A percentile compares a stretch with the other conserved stretches of the same genome.
These are phyloP conservation scores for Cladosporium velox DNA, from an alignment of 2,329 filamentous ascomycete species.

Conservation along the genomic window DNA sequence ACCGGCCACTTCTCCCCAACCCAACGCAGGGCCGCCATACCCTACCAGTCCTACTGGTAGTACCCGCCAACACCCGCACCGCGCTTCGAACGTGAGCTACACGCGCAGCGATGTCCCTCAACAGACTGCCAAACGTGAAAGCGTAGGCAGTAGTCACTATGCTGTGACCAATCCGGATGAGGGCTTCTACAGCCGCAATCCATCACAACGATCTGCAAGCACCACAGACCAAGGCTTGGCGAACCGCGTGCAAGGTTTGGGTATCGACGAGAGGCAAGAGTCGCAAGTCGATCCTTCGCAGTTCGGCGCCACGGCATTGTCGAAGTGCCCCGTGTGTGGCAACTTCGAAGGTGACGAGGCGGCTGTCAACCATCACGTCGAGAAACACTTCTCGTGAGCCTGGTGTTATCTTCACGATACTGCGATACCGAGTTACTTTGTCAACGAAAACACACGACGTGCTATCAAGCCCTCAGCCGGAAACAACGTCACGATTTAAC, in stretches of 20 bases:
- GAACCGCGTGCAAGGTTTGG: slow-evolving; percentile 13
- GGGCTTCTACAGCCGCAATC: slow-evolving; percentile 18
- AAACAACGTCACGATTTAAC: background rate
- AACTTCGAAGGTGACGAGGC: slow-evolving; percentile 38
- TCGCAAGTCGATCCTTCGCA: slow-evolving; percentile 12
- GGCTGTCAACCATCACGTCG: slow-evolving; percentile 39
- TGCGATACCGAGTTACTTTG: background rate
- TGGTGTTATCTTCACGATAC: background rate
- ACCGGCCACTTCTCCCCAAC: slow-evolving; percentile 16
- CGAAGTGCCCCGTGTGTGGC: slow-evolving; percentile 37
- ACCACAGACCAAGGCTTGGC: slow-evolving; percentile 9
- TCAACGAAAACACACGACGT: background rate
- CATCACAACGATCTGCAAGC: slow-evolving; percentile 9
- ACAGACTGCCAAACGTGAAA: slow-evolving; percentile 22
- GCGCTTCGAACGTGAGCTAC: slow-evolving; percentile 20
- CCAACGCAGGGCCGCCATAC: slow-evolving; percentile 13
- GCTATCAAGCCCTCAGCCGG: background rate
- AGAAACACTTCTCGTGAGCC: slow-evolving; percentile 33
- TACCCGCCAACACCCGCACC: slow-evolving; percentile 15
- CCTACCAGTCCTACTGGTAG: slow-evolving; percentile 20
- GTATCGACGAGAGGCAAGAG: slow-evolving; percentile 25
- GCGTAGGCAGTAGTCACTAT: slow-evolving; percentile 16
- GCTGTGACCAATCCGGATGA: slow-evolving; percentile 14
- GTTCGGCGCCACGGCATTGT: background rate
- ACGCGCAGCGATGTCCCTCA: slow-evolving; percentile 12